phyloP scores from a whole-genome alignment of 2,329 filamentous ascomycete species.

The Stromatinia cepivora region DNA sequence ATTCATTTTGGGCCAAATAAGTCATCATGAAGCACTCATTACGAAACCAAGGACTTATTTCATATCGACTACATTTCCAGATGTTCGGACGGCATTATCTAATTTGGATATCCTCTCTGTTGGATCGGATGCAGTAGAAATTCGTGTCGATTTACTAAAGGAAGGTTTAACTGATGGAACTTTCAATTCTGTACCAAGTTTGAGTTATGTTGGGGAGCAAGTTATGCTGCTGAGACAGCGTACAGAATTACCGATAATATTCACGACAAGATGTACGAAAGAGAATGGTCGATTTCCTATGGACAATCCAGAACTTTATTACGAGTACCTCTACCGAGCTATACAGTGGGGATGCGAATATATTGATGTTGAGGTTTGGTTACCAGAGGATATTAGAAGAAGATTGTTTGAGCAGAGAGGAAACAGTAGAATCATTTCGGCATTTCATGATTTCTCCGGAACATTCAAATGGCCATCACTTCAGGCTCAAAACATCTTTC shows the following conservation, averaged over 20 bases:
- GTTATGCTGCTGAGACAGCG: conserved; percentile 80
- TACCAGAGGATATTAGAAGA: conserved; percentile 73
- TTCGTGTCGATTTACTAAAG: conserved; percentile 77
- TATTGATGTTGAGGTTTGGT: conserved; percentile 84
- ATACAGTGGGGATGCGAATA: conserved; percentile 91
- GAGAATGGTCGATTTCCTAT: conserved; percentile 86
- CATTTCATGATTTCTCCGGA: conserved; percentile 85
- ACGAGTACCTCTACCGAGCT: conserved; percentile 76
- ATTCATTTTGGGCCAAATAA: conserved; percentile 76
- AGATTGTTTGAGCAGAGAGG: conserved; percentile 69
- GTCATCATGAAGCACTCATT: conserved; percentile 74
- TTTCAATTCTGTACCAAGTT: conserved; percentile 67
- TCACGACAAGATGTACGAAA: conserved; percentile 77
- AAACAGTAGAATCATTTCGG: conserved; percentile 84
- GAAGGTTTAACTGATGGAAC: conserved; percentile 65
- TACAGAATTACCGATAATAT: conserved; percentile 87
- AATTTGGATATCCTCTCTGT: conserved; percentile 87
- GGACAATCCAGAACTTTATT: conserved; percentile 73
- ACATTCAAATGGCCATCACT: conserved; percentile 79
- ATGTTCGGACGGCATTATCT: conserved; percentile 77
- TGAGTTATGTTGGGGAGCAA: conserved; percentile 84
- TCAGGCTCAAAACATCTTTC: conserved; percentile 70
- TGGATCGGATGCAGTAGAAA: conserved; percentile 80
- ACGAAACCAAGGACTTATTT: conserved; percentile 78
- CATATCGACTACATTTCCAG: conserved; percentile 85